These are phyloP conservation scores for Ilyonectria robusta DNA, from an alignment of 2,329 filamentous ascomycete species.

Conservation along the genomic window DNA sequence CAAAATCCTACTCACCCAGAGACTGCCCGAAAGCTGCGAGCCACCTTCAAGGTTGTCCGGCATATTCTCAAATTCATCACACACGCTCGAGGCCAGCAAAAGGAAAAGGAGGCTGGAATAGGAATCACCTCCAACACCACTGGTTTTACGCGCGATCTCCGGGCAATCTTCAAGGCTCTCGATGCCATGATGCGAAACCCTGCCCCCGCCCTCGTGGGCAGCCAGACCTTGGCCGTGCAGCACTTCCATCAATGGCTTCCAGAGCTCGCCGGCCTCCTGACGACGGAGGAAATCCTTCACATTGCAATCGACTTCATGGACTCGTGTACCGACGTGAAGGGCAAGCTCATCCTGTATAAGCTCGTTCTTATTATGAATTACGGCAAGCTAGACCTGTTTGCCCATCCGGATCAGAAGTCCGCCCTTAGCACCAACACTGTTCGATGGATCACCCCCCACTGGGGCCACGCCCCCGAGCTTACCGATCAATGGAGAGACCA, in stretches of 20 bases:
- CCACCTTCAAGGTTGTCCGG: conserved; percentile 94
- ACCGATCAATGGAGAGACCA: conserved; percentile 93
- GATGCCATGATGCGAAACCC: conserved; percentile 91
- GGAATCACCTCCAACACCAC: conserved; percentile 83
- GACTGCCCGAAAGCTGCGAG: conserved; percentile 85
- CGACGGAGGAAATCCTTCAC: conserved; percentile 87
- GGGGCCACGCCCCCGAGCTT: conserved; percentile 82
- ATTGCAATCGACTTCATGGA: conserved; percentile 96
- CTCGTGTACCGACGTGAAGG: conserved; percentile 87
- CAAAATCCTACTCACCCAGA: conserved; percentile 87
- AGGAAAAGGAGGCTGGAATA: conserved; percentile 88
- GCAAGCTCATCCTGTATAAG: conserved; percentile 93
- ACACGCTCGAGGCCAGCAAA: conserved; percentile 87
- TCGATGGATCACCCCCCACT: conserved; percentile 93
- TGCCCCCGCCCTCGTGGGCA: conserved; percentile 89
- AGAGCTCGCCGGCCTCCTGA: conserved; percentile 83
- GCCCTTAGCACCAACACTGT: conserved; percentile 86
- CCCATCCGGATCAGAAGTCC: conserved; percentile 80
- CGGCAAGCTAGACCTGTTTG: conserved; percentile 85
- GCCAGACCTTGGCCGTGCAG: conserved; percentile 94
- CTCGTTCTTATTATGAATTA: conserved; percentile 94
- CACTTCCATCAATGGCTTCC: conserved; percentile 99
- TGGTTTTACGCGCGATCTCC: conserved; percentile 85
- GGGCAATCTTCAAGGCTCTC: conserved; percentile 89
- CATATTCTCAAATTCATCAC: conserved; percentile 97